Conservation (phyloP, 2,329 filamentous ascomycete species). For the Monilinia vaccinii-corymbosi region DNA sequence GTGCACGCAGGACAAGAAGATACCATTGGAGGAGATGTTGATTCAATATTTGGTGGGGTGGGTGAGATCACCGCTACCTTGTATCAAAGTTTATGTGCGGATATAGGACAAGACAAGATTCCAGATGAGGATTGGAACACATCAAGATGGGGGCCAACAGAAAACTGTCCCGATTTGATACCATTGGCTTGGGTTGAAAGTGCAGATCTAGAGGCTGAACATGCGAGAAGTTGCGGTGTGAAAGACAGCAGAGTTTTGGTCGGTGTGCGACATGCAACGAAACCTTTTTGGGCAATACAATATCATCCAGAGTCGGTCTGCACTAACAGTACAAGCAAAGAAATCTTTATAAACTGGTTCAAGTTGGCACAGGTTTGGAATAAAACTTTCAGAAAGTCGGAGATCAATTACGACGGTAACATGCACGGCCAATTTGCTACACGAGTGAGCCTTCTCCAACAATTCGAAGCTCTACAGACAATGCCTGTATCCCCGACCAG, state of each 20-base stretch:
- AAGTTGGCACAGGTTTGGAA: slow-evolving; percentile 40
- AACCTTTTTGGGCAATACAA: slow-evolving; percentile 60
- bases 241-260: slow-evolving; percentile 42
- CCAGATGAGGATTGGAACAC: slow-evolving; percentile 17
- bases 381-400: slow-evolving; percentile 7
- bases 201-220: slow-evolving; percentile 15
- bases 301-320: slow-evolving; percentile 66
- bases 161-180: slow-evolving; percentile 20
- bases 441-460: slow-evolving; percentile 23
- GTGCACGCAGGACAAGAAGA: slow-evolving; percentile 34
- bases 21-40: not conserved
- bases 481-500: slow-evolving; percentile 2
- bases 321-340: slow-evolving; percentile 46
- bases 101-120: slow-evolving; percentile 25
- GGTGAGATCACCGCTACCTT: slow-evolving; percentile 30
- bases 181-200: slow-evolving; percentile 30
- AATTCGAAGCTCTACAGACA: slow-evolving; percentile 12
- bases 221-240: slow-evolving; percentile 21
- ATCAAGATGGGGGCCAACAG: slow-evolving; percentile 20
- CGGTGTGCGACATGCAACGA: slow-evolving; percentile 46
- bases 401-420: slow-evolving; percentile 3
- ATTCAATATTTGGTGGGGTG: slow-evolving; percentile 24
- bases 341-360: slow-evolving; percentile 56
- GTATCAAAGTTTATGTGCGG: slow-evolving; percentile 34
- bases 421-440: slow-evolving; percentile 20